These are phyloP conservation scores for Cytospora chrysosperma DNA, from an alignment of 2,329 filamentous ascomycete genomes.

Conservation along the genomic window DNA sequence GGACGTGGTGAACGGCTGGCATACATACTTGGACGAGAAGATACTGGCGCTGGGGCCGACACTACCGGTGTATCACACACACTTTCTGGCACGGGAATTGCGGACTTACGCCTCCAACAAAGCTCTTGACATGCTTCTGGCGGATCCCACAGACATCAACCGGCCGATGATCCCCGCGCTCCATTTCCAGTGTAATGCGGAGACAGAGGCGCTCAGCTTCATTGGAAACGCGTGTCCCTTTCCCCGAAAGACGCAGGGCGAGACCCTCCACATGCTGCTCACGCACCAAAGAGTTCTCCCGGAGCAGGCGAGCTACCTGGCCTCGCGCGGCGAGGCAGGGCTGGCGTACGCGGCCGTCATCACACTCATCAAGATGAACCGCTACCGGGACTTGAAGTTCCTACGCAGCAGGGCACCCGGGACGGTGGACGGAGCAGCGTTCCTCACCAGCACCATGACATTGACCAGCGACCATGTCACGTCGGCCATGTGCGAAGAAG, in stretches of 20 bases:
- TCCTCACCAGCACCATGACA: background rate
- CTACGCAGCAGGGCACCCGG: background rate
- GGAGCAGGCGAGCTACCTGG: background rate
- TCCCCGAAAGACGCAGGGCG: background rate
- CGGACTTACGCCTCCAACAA: background rate
- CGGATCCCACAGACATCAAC: background rate
- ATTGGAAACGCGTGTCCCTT: background rate
- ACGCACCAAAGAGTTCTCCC: background rate
- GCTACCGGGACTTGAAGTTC: background rate
- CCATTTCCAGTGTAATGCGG: background rate
- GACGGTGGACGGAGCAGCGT: too few relatives aligned
- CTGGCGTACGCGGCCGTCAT: background rate
- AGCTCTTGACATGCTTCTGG: background rate
- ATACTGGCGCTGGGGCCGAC: background rate
- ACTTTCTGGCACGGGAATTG: background rate
- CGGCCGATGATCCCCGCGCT: background rate
- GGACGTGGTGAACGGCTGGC: background rate
- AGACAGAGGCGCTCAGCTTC: background rate
- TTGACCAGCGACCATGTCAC: background rate
- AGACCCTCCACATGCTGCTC: background rate
- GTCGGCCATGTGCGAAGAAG: background rate
- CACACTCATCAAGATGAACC: background rate
- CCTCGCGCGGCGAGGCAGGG: background rate
- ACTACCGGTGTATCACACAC: background rate
- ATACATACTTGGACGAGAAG: background rate